Conservation (phyloP, 805 yeast species). For the Candida lessepsii region DNA sequence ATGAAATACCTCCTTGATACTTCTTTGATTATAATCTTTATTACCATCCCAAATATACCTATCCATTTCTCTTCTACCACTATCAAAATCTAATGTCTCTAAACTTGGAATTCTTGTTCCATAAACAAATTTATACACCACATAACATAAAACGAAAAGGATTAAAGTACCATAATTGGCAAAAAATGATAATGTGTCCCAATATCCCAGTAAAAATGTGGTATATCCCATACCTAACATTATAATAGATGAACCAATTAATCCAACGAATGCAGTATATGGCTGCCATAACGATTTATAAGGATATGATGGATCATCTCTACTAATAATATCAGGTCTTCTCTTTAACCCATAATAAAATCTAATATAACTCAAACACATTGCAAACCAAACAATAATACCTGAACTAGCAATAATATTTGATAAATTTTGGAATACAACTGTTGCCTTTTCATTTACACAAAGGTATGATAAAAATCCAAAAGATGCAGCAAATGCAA, state of each 20-base stretch:
- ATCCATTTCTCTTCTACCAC: constrained; percentile 83
- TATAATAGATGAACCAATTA: constrained; percentile 50
- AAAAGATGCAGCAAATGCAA: constrained; percentile 59
- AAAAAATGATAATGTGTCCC: constrained; percentile 63
- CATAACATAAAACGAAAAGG: constrained; percentile 49
- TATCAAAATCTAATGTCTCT: constrained; percentile 76
- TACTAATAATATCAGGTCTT: constrained; percentile 62
- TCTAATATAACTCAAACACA: constrained; percentile 62
- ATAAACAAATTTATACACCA: constrained; percentile 55
- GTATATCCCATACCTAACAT: constrained; percentile 61
- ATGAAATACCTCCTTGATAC: constrained; percentile 30
- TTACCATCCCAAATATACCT: constrained; percentile 81
- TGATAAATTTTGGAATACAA: constrained; percentile 64
- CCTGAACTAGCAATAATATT: constrained; percentile 73
- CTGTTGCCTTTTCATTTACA: constrained; percentile 54
- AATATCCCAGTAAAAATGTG: constrained; percentile 54
- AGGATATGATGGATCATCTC: constrained; percentile 66
- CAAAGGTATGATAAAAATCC: constrained; percentile 62
- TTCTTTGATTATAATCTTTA: constrained; percentile 35
- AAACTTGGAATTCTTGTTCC: constrained; percentile 66
- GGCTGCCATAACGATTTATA: constrained; percentile 72
- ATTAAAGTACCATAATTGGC: constrained; percentile 64
- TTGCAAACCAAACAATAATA: constrained; percentile 75
- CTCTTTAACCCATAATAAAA: constrained; percentile 60
- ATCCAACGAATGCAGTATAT: constrained; percentile 60